Conservation (phyloP, 495 filamentous ascomycete species). For the Neurospora intermedia region DNA sequence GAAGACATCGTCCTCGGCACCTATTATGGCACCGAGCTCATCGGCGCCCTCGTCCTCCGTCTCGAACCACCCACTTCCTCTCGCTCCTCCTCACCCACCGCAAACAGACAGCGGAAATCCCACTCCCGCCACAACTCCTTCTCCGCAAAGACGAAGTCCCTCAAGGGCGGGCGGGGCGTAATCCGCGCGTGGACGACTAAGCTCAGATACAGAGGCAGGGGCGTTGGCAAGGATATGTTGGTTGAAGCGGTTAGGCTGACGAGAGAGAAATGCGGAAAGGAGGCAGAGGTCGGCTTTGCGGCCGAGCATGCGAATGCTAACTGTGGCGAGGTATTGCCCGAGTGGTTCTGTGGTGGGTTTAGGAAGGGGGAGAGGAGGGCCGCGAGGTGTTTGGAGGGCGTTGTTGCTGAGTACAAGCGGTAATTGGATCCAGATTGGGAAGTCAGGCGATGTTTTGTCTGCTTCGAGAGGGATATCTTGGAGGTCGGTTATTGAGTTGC, state of each 20-base stretch:
- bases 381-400: constrained; percentile 38
- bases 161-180: constrained; percentile 38
- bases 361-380: constrained; percentile 45
- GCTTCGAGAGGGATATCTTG: too few species aligned
- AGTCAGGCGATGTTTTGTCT: too few species aligned
- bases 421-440: too few species aligned
- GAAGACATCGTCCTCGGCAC: constrained; percentile 34
- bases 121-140: not conserved
- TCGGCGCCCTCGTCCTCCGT: constrained; percentile 34
- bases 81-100: not conserved
- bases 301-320: constrained; percentile 54
- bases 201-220: constrained; percentile 51
- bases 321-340: constrained; percentile 41
- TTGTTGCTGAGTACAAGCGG: constrained; percentile 28
- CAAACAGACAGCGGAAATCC: not conserved
- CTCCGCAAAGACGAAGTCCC: not conserved
- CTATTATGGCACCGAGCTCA: constrained; percentile 27
- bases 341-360: constrained; percentile 48
- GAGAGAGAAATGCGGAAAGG: constrained; percentile 43
- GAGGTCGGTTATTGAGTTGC: too few species aligned
- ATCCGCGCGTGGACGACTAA: constrained; percentile 70
- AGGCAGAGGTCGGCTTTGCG: constrained; percentile 54
- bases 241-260: constrained; percentile 52
- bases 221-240: constrained; percentile 58
- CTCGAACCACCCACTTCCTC: constrained; percentile 19